Conservation (phyloP, 23 red algal species). For the Gracilaria domingensis region DNA sequence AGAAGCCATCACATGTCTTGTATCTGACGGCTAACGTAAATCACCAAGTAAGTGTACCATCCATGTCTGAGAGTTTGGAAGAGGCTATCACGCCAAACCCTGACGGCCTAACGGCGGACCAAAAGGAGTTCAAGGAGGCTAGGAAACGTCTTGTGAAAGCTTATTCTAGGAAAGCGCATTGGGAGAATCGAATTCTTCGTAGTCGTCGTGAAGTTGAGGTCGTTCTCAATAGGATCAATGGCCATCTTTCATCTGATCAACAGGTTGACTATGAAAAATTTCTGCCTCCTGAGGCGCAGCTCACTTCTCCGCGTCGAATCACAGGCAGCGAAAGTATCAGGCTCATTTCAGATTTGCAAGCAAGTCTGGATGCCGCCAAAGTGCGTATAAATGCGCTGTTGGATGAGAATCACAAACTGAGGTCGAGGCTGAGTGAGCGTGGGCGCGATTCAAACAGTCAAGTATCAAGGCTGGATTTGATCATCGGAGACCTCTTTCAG, state of each 20-base stretch:
- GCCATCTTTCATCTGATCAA: background rate
- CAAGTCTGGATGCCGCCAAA: conserved; percentile 9
- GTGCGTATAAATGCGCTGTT: conserved; percentile 15
- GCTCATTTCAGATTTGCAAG: conserved; percentile 2
- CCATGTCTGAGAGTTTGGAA: background rate
- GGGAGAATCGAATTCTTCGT: conserved; percentile 16
- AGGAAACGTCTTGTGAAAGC: conserved; percentile 24
- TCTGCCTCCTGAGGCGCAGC: background rate
- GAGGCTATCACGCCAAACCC: background rate
- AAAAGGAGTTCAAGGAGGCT: background rate
- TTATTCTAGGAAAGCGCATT: conserved; percentile 7
- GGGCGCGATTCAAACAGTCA: background rate
- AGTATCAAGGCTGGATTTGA: conserved; percentile 5
- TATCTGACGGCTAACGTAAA: background rate
- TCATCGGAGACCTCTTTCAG: background rate
- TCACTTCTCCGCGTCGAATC: background rate
- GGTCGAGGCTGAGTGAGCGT: background rate
- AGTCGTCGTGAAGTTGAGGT: conserved; percentile 6
- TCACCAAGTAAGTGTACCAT: background rate
- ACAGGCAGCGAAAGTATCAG: conserved; percentile 9
- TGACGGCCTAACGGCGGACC: background rate
- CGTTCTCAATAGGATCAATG: conserved; percentile 19
- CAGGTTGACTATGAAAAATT: conserved; percentile 13
- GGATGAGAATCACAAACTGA: conserved; percentile 1
- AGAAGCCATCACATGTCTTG: background rate